Evolutionary conservation across 352 stramenopile genomes (phyloP).

Genomic region (Thalassiosira allenii): DNA sequence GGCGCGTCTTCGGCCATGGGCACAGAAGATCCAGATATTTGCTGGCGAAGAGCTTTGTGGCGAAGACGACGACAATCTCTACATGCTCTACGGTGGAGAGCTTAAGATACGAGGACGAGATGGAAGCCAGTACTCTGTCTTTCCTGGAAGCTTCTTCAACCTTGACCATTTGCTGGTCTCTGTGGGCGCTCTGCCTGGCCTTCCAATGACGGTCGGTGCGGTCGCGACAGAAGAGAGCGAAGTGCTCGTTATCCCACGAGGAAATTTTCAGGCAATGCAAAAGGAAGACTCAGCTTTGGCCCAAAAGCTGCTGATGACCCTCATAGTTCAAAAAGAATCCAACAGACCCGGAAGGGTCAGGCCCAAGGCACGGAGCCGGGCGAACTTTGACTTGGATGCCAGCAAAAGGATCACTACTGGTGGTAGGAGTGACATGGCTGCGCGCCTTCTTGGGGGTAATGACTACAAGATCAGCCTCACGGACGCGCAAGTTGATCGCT

Average conservation of each 20-base stretch:
- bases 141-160: slow-evolving; percentile 28
- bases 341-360: neutral
- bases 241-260: slow-evolving; percentile 1
- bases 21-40: neutral
- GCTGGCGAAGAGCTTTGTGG: slow-evolving; percentile 3
- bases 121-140: slow-evolving; percentile 4
- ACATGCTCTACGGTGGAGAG: slow-evolving; percentile 12
- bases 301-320: slow-evolving; percentile 19
- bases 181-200: slow-evolving; percentile 1
- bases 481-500: neutral
- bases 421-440: neutral
- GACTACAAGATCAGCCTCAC: slow-evolving; percentile 26
- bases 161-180: slow-evolving; percentile 16
- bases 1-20: slow-evolving; percentile 5
- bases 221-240: slow-evolving; percentile 15
- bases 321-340: slow-evolving; percentile 14
- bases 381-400: neutral
- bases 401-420: neutral
- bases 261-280: slow-evolving; percentile 11
- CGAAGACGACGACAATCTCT: slow-evolving; percentile 28
- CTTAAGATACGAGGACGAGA: slow-evolving; percentile 1
- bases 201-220: slow-evolving; percentile 4
- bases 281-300: slow-evolving; percentile 2
- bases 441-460: neutral
- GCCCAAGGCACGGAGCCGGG: neutral